Evolutionary conservation across 805 yeast genomes (phyloP).

Genomic region (Starmerella sp.): DNA sequence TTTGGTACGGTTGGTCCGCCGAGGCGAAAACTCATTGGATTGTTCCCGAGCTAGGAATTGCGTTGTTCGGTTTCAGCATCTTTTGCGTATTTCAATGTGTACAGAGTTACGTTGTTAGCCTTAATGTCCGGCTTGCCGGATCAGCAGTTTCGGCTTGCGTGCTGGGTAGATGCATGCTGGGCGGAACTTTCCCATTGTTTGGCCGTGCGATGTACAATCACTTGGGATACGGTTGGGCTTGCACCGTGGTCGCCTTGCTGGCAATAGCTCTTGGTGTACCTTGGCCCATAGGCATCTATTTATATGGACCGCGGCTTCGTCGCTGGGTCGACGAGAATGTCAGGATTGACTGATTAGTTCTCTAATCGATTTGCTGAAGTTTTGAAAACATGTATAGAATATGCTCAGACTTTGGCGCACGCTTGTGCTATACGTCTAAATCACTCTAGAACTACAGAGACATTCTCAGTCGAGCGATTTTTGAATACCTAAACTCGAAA

Average conservation of each 20-base stretch:
- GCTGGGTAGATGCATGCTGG: constrained; percentile 53
- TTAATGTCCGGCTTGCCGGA: constrained; percentile 58
- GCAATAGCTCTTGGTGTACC: constrained; percentile 54
- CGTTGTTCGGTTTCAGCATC: constrained; percentile 47
- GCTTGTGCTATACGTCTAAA: too few species aligned
- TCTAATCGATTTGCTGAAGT: background rate
- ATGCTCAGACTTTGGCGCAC: too few species aligned
- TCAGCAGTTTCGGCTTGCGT: constrained; percentile 62
- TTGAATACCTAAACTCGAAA: too few species aligned
- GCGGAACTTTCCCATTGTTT: constrained; percentile 59
- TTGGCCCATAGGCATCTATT: constrained; percentile 44
- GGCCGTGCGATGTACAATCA: constrained; percentile 45
- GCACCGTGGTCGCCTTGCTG: constrained; percentile 48
- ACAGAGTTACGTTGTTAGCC: constrained; percentile 58
- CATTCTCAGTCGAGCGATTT: too few species aligned
- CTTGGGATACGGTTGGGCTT: constrained; percentile 63
- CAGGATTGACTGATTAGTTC: constrained; percentile 30
- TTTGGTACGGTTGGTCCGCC: constrained; percentile 68
- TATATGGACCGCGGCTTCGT: constrained; percentile 47
- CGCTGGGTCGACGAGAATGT: constrained; percentile 41
- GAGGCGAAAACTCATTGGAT: constrained; percentile 47
- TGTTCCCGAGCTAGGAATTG: constrained; percentile 52
- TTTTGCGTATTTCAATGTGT: constrained; percentile 58
- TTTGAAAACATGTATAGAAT: too few species aligned
- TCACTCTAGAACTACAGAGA: too few species aligned